These are phyloP conservation scores for Beauveria varroae DNA, from an alignment of 2,329 filamentous ascomycete species.

Conservation along the genomic window DNA sequence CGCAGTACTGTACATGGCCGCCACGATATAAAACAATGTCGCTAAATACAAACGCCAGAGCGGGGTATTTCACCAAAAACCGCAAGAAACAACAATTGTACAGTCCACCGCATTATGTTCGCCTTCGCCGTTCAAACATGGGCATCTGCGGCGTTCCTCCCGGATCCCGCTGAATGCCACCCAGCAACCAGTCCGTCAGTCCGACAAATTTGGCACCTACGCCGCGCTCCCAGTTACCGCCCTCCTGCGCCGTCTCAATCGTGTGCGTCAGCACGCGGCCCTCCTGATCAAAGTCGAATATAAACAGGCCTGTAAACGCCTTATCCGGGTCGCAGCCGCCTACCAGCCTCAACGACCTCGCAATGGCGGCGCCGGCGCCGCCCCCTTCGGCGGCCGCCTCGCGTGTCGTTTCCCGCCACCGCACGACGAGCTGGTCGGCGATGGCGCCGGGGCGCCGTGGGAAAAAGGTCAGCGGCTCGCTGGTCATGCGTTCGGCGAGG, in stretches of 20 bases:
- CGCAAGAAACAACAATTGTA: background rate
- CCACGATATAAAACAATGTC: background rate
- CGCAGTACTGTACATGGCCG: background rate
- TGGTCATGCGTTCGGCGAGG: conserved; percentile 79
- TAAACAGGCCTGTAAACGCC: conserved; percentile 84
- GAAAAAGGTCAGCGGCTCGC: conserved; percentile 42
- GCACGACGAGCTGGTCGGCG: conserved; percentile 79
- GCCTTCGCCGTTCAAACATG: conserved; percentile 26
- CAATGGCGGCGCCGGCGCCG: conserved; percentile 24
- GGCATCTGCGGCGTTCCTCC: conserved; percentile 27
- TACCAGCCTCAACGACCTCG: conserved; percentile 34
- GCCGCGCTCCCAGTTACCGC: conserved; percentile 72
- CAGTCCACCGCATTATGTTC: conserved; percentile 15
- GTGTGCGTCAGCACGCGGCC: conserved; percentile 81
- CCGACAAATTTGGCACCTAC: conserved; percentile 79
- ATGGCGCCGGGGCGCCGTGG: conserved; percentile 44
- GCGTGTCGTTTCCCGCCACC: conserved; percentile 55
- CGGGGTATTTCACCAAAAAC: background rate
- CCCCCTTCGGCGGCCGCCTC: background rate
- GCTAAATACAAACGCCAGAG: conserved; percentile 9
- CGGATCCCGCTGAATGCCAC: conserved; percentile 57
- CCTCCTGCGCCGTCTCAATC: conserved; percentile 87
- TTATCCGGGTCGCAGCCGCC: conserved; percentile 47
- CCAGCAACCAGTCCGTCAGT: conserved; percentile 89
- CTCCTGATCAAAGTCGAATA: conserved; percentile 89